Conservation (phyloP, 164 flowering plant genomes). For the Annona cherimola region DNA sequence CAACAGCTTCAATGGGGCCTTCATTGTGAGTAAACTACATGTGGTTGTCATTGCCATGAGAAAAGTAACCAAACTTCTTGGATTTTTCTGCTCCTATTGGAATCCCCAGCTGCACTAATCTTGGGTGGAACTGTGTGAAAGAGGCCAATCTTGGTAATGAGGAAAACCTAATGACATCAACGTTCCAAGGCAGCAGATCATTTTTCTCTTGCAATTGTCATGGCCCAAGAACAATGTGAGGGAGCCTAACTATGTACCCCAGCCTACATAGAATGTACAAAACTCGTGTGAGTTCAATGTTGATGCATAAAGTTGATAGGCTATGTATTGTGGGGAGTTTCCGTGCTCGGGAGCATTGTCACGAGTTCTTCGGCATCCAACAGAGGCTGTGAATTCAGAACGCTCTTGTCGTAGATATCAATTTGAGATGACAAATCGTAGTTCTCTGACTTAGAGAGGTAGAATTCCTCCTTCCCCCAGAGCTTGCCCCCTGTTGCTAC, state of each 20-base stretch:
- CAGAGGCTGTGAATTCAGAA: background rate
- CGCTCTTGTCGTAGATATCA: background rate
- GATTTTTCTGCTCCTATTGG: background rate
- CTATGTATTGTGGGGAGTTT: background rate
- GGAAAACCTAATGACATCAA: background rate
- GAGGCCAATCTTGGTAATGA: background rate
- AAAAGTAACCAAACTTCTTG: background rate
- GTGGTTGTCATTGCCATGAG: background rate
- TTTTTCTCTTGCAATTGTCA: background rate
- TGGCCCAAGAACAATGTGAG: background rate
- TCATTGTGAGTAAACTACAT: too few species aligned
- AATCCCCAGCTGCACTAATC: background rate
- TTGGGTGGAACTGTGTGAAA: background rate
- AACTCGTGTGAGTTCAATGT: background rate
- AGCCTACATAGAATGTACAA: background rate
- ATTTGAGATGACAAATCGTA: background rate
- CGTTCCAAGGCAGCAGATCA: background rate
- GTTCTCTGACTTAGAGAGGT: background rate
- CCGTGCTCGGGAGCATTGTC: background rate
- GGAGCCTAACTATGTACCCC: background rate
- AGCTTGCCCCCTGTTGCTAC: background rate
- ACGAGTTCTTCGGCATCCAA: background rate
- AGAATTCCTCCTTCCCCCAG: background rate
- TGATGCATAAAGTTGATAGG: background rate
- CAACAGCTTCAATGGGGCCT: too few species aligned